Evolutionary conservation across 768 basidiomycete genomes (phyloP).

Genomic region (Sarcodon sp.): DNA sequence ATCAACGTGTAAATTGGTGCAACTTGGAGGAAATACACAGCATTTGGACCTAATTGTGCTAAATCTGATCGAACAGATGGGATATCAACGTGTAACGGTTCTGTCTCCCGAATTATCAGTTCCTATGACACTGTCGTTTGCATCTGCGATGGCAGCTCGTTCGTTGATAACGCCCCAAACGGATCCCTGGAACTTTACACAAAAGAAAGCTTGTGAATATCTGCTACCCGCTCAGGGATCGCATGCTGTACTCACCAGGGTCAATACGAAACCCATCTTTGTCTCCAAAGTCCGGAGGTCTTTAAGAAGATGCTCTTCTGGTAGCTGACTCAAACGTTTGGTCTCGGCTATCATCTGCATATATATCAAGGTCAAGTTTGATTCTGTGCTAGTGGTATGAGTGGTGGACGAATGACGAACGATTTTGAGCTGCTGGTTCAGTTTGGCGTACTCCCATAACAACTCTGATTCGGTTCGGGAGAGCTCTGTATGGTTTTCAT

Average conservation of each 20-base stretch:
- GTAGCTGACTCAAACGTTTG: conserved; percentile 57
- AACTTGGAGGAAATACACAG: too few species aligned
- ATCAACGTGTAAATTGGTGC: too few species aligned
- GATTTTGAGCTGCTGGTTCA: conserved; percentile 67
- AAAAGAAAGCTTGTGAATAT: background rate
- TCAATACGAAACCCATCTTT: conserved; percentile 92
- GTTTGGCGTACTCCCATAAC: conserved; percentile 88
- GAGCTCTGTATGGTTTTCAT: conserved; percentile 56
- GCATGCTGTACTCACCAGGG: conserved; percentile 44
- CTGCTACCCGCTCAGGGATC: background rate
- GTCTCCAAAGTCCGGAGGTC: conserved; percentile 75
- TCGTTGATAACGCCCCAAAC: conserved; percentile 92
- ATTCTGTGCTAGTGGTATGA: background rate
- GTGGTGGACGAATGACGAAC: conserved; percentile 27
- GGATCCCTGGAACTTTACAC: conserved; percentile 79
- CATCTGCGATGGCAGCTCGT: conserved; percentile 29
- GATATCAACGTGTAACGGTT: too few species aligned
- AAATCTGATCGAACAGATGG: background rate
- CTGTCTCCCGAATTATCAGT: background rate
- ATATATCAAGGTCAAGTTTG: too few species aligned
- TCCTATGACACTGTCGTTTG: conserved; percentile 4
- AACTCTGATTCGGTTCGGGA: conserved; percentile 63
- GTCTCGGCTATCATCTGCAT: conserved; percentile 52
- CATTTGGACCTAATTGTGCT: background rate
- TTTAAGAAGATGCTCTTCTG: conserved; percentile 65